A percentile compares a stretch with the other conserved stretches of the same genome.
Conservation (phyloP, 2,329 filamentous ascomycete species). For the Aureobasidium uvarum region DNA sequence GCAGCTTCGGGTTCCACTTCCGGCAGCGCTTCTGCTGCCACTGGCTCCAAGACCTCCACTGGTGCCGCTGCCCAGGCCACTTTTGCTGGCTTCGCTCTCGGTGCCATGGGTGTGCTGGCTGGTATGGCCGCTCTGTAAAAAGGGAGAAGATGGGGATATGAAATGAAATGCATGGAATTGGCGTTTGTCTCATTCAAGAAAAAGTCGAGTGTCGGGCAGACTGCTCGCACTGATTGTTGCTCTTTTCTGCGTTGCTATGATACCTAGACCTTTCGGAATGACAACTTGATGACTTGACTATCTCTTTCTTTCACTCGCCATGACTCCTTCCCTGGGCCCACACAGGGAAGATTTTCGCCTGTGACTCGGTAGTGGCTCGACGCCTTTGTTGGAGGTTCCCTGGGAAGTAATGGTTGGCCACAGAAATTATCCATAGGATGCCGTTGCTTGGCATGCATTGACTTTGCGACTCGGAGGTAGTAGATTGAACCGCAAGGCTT, state of each 20-base stretch:
- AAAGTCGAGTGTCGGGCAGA: neutral
- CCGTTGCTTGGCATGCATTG: no score
- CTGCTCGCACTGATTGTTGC: conserved; percentile 1
- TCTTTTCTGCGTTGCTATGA: conserved; percentile 18
- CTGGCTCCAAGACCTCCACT: conserved; percentile 28
- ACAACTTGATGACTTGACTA: neutral
- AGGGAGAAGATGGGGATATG: neutral
- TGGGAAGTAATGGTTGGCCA: neutral
- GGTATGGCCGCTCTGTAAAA: conserved; percentile 31
- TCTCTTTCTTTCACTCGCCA: neutral
- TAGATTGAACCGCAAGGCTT: neutral
- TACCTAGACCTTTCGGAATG: conserved; percentile 18
- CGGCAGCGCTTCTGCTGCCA: conserved; percentile 24
- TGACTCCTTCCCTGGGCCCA: no score
- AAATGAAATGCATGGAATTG: conserved; percentile 4
- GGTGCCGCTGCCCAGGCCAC: conserved; percentile 38
- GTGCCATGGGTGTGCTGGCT: conserved; percentile 37
- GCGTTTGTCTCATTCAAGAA: neutral
- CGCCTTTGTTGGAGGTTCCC: neutral
- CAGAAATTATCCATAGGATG: neutral
- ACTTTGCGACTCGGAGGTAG: neutral
- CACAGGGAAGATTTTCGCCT: neutral
- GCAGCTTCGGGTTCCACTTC: conserved; percentile 22
- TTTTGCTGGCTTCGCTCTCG: conserved; percentile 38
- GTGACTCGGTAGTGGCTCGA: no score